Conservation (phyloP, 179 eudicot genomes). For the Vitellaria paradoxa region DNA sequence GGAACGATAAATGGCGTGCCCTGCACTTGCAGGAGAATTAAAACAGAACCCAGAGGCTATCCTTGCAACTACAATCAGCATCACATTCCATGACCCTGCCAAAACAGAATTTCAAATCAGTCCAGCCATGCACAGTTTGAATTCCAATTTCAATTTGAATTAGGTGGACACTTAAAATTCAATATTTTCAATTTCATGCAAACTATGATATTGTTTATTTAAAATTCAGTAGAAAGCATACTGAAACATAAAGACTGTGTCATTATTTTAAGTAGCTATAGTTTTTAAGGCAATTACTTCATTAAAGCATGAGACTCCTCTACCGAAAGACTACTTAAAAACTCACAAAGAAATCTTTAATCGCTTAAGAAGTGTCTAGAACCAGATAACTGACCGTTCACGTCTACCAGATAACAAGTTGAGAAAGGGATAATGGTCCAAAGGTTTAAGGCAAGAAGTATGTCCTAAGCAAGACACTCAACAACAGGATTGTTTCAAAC, state of each 20-base stretch:
- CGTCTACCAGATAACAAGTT: no score
- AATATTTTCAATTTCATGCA: no score
- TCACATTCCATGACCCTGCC: conserved; percentile 11
- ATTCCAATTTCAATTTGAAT: background rate
- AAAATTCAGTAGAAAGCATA: no score
- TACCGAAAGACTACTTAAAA: no score
- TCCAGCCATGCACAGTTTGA: background rate
- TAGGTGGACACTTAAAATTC: background rate
- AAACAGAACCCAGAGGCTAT: background rate
- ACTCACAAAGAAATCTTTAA: no score
- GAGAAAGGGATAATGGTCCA: background rate
- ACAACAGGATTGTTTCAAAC: background rate
- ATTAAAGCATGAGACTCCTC: no score
- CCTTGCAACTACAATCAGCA: conserved; percentile 10
- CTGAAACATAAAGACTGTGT: no score
- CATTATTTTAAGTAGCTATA: no score
- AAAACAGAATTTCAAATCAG: conserved; percentile 5
- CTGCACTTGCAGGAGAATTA: background rate
- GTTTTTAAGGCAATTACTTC: no score
- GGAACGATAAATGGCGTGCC: background rate
- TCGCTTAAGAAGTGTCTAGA: no score
- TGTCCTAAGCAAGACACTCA: background rate
- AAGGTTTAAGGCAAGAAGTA: background rate
- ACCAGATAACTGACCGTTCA: no score
- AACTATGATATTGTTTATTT: background rate